Base-by-base conservation (phyloP, 2,329 filamentous ascomycete species). In the Fusarium nematophilum region DNA sequence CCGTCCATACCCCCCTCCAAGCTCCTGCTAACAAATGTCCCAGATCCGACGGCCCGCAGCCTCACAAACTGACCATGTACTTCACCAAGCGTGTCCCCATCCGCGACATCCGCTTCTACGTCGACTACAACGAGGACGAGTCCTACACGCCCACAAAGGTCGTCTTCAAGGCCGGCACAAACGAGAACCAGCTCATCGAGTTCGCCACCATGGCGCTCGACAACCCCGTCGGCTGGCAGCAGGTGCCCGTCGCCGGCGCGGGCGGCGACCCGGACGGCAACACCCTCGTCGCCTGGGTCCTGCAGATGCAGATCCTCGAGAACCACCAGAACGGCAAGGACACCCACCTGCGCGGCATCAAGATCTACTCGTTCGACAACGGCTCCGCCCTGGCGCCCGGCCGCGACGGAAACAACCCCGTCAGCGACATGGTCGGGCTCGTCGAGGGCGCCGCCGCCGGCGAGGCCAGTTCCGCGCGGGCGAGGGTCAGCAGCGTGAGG, bases 271-370 rank as follows among this genome's bases (percentile, higher is more conserved):
- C 81, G 40, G 87, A 87, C 69, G 90, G 84, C 33, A 90, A 88
- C 67, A 90, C 93, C 1, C 84, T 98, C 14, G 87, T 93, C 57
- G 93, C 91, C 13, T 97, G 94, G 78, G 86, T 98, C 25, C 83
- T 99, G 23, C 93, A 98, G 75, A 88, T 98, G 70, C 88, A 91
- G 65, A 89, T 99, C 42, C 85, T 94, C 45, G 95, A 98, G 78
- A 99, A 99, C 72, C 95, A 99, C 74, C 95, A 99, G 77, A 99
- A 99, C 74, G 95, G 95, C 62, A 99, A 99, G 75, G 95, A 99
- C 73, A 99, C 95, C n/a, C 95, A 99, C 80, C 84, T 99, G 18
- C 85, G 95, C 13, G 94, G 93, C 2, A 85, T 99, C 74, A 96
- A 97, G 78, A 90, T 98, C 9, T 99, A 86, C 64, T 85, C 85